phyloP scores from a whole-genome alignment of 768 basidiomycete genomes.

The Galerina marginata region DNA sequence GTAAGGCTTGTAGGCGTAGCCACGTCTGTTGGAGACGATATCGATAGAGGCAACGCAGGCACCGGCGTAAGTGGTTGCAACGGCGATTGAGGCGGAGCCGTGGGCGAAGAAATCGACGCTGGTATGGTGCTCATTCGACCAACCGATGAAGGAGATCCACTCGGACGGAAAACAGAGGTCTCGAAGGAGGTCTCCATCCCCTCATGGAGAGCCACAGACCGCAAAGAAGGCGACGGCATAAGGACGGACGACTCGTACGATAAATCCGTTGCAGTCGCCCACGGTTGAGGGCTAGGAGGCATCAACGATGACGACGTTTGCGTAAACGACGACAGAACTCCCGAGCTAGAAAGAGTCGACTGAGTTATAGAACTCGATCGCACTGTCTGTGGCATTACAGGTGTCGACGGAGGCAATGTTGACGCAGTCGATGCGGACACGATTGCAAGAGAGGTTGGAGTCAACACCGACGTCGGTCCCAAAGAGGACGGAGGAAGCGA shows the following conservation, averaged over 20 bases:
- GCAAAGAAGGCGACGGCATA: slow-evolving; percentile 68
- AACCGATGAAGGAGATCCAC: slow-evolving; percentile 51
- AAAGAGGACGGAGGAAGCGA: slow-evolving; percentile 33
- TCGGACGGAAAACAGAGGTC: slow-evolving; percentile 75
- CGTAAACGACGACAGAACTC: slow-evolving; percentile 50
- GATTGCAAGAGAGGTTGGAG: slow-evolving; percentile 35
- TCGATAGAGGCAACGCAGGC: slow-evolving; percentile 40
- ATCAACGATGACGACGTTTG: slow-evolving; percentile 38
- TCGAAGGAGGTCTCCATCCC: slow-evolving; percentile 70
- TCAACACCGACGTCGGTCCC: slow-evolving; percentile 33
- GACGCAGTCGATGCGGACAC: slow-evolving; percentile 34
- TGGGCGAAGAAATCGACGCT: slow-evolving; percentile 37
- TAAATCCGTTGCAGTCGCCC: slow-evolving; percentile 67
- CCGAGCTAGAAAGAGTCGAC: slow-evolving; percentile 37
- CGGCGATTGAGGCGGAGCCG: slow-evolving; percentile 34
- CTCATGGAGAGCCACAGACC: slow-evolving; percentile 60
- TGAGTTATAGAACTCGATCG: slow-evolving; percentile 17
- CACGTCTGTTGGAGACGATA: slow-evolving; percentile 34
- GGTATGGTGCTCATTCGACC: slow-evolving; percentile 53
- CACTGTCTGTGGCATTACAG: slow-evolving; percentile 11
- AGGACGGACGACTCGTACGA: slow-evolving; percentile 84
- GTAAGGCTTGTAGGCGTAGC: slow-evolving; percentile 40
- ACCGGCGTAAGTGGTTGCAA: slow-evolving; percentile 45
- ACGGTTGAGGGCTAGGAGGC: slow-evolving; percentile 47
- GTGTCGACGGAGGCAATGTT: slow-evolving; percentile 32